Conservation (phyloP, 2,329 filamentous ascomycete species). For the Fusarium pilosicola region DNA sequence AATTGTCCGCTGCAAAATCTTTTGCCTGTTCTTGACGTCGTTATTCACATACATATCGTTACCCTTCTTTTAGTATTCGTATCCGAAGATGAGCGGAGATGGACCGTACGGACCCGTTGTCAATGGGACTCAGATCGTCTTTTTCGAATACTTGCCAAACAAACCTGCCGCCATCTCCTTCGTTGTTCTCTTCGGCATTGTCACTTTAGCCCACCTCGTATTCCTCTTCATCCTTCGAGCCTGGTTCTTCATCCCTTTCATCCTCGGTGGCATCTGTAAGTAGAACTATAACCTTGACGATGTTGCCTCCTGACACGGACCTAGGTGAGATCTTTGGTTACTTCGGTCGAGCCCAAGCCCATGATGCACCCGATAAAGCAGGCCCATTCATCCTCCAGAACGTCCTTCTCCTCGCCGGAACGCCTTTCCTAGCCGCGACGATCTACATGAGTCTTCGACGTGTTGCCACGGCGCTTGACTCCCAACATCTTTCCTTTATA, state of each 20-base stretch:
- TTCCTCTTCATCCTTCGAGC: slow-evolving; percentile 1
- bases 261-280: slow-evolving; percentile 17
- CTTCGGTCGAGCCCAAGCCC: background rate
- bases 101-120: slow-evolving; percentile 6
- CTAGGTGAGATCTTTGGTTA: slow-evolving; percentile 9
- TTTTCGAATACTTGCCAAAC: slow-evolving; percentile 12
- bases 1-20: accelerated
- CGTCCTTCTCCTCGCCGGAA: slow-evolving; percentile 10
- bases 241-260: slow-evolving; percentile 21
- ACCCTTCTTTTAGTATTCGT: background rate
- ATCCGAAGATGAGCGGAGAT: background rate
- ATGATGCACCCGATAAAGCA: background rate
- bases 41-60: background rate
- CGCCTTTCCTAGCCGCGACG: slow-evolving; percentile 18
- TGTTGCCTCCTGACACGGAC: background rate
- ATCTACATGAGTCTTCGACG: slow-evolving; percentile 24
- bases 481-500: background rate
- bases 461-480: slow-evolving; percentile 1
- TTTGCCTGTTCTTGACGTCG: too few species aligned
- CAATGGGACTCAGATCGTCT: slow-evolving; percentile 15
- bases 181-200: background rate
- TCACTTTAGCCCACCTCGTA: background rate
- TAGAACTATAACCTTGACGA: accelerated
- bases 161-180: slow-evolving; percentile 1
- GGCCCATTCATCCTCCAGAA: slow-evolving; percentile 5